phyloP scores from a whole-genome alignment of 768 basidiomycete genomes.

The Boletellus ananas region DNA sequence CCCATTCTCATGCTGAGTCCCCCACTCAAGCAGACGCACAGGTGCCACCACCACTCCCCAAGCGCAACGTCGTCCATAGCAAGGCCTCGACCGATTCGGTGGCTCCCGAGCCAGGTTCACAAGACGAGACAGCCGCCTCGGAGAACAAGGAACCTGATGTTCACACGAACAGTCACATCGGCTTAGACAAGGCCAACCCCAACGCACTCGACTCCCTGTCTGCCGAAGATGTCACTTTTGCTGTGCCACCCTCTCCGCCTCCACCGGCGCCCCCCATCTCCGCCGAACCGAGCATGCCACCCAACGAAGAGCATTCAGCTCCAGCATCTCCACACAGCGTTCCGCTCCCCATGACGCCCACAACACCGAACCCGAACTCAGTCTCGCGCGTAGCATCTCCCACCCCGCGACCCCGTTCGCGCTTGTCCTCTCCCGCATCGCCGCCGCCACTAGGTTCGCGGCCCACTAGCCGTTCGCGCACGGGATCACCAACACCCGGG shows the following conservation, averaged over 20 bases:
- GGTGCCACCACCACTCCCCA: conserved; percentile 50
- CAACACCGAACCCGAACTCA: conserved; percentile 19
- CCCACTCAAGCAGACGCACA: conserved; percentile 6
- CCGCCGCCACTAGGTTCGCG: conserved; percentile 30
- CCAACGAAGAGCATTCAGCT: conserved; percentile 8
- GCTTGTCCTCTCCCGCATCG: conserved; percentile 21
- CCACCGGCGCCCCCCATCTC: background rate
- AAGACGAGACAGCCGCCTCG: background rate
- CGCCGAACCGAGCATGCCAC: conserved; percentile 7
- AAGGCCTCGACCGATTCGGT: conserved; percentile 12
- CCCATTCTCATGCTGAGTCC: conserved; percentile 16
- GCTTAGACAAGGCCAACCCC: conserved; percentile 7
- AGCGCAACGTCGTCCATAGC: conserved; percentile 40
- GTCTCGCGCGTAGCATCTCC: conserved; percentile 19
- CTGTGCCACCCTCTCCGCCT: conserved; percentile 7
- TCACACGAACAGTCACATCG: conserved; percentile 2
- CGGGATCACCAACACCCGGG: conserved; percentile 20
- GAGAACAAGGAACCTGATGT: conserved; percentile 4
- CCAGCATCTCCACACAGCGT: conserved; percentile 17
- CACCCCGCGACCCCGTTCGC: conserved; percentile 33
- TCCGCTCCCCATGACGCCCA: conserved; percentile 26
- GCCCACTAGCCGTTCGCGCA: conserved; percentile 26
- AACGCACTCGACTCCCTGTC: conserved; percentile 16
- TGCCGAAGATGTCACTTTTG: conserved; percentile 21
- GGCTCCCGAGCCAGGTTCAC: background rate